A percentile compares a stretch with the other conserved stretches of the same genome.
Evolutionary conservation across 2,329 filamentous ascomycete species (phyloP).

Genomic region (Penicillium sp.): DNA sequence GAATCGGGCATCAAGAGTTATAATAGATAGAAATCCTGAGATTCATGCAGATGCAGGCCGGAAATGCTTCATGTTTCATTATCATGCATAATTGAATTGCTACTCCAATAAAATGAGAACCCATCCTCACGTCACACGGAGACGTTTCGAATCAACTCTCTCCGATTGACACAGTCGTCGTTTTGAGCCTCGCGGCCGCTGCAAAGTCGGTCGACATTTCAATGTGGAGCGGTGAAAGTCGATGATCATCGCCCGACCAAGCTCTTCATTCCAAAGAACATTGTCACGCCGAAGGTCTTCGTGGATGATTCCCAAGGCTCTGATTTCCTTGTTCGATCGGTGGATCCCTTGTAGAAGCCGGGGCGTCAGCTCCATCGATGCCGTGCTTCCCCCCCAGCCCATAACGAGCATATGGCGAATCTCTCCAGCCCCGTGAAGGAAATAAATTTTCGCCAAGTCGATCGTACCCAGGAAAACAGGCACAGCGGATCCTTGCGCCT

Average conservation of each 20-base stretch:
- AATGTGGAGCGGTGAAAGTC: conserved; percentile 8
- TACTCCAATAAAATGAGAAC: conserved; percentile 9
- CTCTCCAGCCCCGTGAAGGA: conserved; percentile 33
- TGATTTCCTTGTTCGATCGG: not conserved
- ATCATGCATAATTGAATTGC: conserved; percentile 9
- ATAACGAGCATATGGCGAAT: conserved; percentile 40
- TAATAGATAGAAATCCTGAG: not conserved
- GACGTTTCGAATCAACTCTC: conserved; percentile 1
- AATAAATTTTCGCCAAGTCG: conserved; percentile 28
- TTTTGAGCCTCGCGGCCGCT: conserved; percentile 2
- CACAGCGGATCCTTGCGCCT: conserved; percentile 14
- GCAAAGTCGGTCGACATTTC: not conserved
- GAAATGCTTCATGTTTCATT: conserved; percentile 11
- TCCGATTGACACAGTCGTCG: conserved; percentile 1
- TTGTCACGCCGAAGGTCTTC: conserved; percentile 11
- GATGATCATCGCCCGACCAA: conserved; percentile 10
- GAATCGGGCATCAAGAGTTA: not conserved
- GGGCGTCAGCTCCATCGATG: conserved; percentile 1
- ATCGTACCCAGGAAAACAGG: conserved; percentile 21
- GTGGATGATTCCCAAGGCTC: conserved; percentile 5
- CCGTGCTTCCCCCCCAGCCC: conserved; percentile 25
- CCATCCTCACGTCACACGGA: not conserved
- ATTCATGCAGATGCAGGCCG: conserved; percentile 1
- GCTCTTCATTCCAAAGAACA: conserved; percentile 10
- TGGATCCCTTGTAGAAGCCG: not conserved